Percentiles rank a stretch among this genome's conserved stretches.
Evolutionary conservation across 2,329 filamentous ascomycete genomes (phyloP).

Genomic region (Trichoderma brevicompactum): DNA sequence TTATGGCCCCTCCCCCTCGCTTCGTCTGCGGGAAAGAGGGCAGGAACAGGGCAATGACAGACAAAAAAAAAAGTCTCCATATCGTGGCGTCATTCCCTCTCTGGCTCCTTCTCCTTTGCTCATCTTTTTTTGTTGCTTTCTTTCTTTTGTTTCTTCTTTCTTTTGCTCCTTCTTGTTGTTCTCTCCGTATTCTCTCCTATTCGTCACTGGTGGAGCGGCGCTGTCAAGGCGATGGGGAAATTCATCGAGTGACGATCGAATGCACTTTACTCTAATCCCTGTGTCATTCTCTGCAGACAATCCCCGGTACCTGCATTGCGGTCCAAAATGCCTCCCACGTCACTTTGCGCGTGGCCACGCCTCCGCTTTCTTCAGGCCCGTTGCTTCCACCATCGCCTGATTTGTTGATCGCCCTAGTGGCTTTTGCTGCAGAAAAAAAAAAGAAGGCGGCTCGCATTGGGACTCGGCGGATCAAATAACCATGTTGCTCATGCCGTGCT

Average conservation of each 20-base stretch:
- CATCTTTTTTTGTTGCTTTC: neutral
- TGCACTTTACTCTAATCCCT: slow-evolving; percentile 13
- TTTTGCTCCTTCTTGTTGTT: too few relatives aligned
- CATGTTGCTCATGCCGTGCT: neutral
- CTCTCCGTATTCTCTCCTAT: too few relatives aligned
- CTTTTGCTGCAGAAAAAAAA: neutral
- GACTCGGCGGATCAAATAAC: neutral
- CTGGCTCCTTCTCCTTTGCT: neutral
- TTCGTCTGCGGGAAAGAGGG: neutral
- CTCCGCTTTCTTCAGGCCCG: slow-evolving; percentile 1
- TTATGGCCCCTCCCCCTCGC: neutral
- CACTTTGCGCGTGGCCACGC: slow-evolving; percentile 25
- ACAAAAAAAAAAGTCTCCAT: neutral
- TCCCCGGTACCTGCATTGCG: slow-evolving; percentile 27
- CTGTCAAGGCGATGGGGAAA: neutral
- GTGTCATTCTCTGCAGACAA: slow-evolving; percentile 20
- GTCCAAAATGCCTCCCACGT: slow-evolving; percentile 28
- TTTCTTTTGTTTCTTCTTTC: neutral
- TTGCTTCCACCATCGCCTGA: slow-evolving; percentile 14
- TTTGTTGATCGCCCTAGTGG: neutral
- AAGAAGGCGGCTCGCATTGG: neutral
- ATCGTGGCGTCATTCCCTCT: neutral
- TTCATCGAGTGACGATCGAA: slow-evolving; percentile 5
- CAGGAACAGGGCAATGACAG: neutral
- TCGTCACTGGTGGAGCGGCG: too few relatives aligned